Conservation (phyloP, 2,329 filamentous ascomycete genomes). For the Sclerotinia glacialis region DNA sequence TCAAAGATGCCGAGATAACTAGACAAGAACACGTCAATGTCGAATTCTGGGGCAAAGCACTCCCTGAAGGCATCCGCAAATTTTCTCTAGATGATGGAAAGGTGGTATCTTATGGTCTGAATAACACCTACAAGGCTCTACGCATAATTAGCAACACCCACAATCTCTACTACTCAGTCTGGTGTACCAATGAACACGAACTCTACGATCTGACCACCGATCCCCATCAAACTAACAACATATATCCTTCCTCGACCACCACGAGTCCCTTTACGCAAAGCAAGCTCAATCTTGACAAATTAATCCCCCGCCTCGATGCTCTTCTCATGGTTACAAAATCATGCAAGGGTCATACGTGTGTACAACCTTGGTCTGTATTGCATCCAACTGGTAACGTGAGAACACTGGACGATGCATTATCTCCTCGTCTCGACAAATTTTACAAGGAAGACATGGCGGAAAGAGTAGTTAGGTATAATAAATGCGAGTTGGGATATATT, state of each 20-base stretch:
- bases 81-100: slow-evolving; percentile 35
- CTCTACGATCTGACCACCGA: slow-evolving; percentile 60
- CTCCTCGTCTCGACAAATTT: slow-evolving; percentile 49
- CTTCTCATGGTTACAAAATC: slow-evolving; percentile 60
- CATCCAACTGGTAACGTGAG: slow-evolving; percentile 52
- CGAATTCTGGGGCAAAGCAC: slow-evolving; percentile 45
- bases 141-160: slow-evolving; percentile 49
- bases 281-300: neutral
- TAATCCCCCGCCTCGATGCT: slow-evolving; percentile 51
- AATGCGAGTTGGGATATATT: slow-evolving; percentile 57
- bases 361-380: slow-evolving; percentile 55
- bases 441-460: slow-evolving; percentile 48
- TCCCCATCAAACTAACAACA: slow-evolving; percentile 51
- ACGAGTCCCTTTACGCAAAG: slow-evolving; percentile 31
- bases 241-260: slow-evolving; percentile 35
- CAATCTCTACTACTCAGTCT: slow-evolving; percentile 63
- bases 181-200: slow-evolving; percentile 67
- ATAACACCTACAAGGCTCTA: slow-evolving; percentile 52
- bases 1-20: slow-evolving; percentile 27
- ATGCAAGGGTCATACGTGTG: slow-evolving; percentile 54
- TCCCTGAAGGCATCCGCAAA: slow-evolving; percentile 34
- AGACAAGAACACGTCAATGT: slow-evolving; percentile 49
- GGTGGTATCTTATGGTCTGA: slow-evolving; percentile 34
- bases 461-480: slow-evolving; percentile 48
- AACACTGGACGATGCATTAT: slow-evolving; percentile 52